These are phyloP conservation scores for Kwoniella bestiolae DNA, from an alignment of 768 basidiomycete genomes.

Conservation along the genomic window DNA sequence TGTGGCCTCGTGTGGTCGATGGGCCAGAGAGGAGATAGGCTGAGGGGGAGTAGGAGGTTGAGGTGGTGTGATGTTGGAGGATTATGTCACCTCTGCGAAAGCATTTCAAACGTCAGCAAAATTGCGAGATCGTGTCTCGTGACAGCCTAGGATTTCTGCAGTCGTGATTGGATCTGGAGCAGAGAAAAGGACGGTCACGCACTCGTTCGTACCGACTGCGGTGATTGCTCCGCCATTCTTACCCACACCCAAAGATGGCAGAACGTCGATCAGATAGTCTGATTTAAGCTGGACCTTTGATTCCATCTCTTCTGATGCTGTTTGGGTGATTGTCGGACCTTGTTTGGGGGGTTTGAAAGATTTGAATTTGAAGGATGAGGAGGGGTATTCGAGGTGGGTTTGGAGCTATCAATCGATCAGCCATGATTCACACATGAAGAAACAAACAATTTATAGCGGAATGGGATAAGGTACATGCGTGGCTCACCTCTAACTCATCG, in stretches of 20 bases:
- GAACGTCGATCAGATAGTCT: constrained; percentile 53
- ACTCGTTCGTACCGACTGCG: constrained; percentile 55
- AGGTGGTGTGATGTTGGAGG: constrained; percentile 42
- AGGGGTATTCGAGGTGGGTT: constrained; percentile 37
- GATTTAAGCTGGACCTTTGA: constrained; percentile 31
- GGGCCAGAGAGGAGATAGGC: constrained; percentile 47
- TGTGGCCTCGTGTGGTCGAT: constrained; percentile 40
- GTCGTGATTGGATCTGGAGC: too few species aligned
- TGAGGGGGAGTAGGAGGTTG: constrained; percentile 44
- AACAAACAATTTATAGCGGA: too few species aligned
- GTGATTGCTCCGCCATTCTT: constrained; percentile 44
- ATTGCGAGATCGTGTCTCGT: not conserved
- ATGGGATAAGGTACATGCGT: not conserved
- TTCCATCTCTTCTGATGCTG: constrained; percentile 45
- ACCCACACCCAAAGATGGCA: constrained; percentile 48
- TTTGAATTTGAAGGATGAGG: constrained; percentile 43
- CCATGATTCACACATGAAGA: too few species aligned
- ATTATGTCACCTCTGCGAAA: constrained; percentile 52
- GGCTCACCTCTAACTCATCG: constrained; percentile 46
- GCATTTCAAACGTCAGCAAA: constrained; percentile 2
- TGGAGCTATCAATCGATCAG: too few species aligned
- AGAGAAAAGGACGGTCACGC: too few species aligned
- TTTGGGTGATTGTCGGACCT: constrained; percentile 30
- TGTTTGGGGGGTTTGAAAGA: constrained; percentile 27
- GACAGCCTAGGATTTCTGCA: too few species aligned